Base-by-base conservation (phyloP, 2,329 filamentous ascomycete species). In the Botrytis hyacinthi region DNA sequence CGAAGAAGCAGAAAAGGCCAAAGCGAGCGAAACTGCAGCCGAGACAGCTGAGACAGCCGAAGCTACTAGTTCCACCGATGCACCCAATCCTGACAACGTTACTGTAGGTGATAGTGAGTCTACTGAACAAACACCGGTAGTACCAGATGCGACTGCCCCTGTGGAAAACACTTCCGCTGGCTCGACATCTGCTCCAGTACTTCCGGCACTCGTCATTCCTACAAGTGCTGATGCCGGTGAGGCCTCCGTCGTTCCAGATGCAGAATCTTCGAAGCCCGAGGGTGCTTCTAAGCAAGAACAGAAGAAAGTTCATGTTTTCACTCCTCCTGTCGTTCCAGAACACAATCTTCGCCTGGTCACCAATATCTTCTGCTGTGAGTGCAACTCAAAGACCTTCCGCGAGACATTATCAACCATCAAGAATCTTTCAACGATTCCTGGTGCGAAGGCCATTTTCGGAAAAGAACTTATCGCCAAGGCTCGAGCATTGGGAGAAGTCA, bases 331-430 rank as follows among this genome's bases (percentile, higher is more conserved):
- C 62, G 91, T 99, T 72, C 95, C 96, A 8, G 90, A 95, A 44
- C 89, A 94, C 80, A 98, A 98, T 81, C 88, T 99, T 73, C 93
- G 93, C 74, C 86, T 98, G 73, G 94, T 99, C n/a, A 93, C 98
- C 78, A 96, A 96, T 81, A 97, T 99, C 73, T 93, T 99, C 77
- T 94, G 97, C 61, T 95, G 95, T 76, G 96, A 99, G 82, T 99
- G 96, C 84, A 97, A 94, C 80, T 95, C 93, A 76, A 98, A 97
- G 86, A 98, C 96, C 0, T 99, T 99, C 87, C 93, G 96, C 81
- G 97, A 98, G 82, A 98, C 96, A 0, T 88, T 99, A 71, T 96
- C 95, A 26, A 97, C 97, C n/a, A 97, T 99, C 85, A 98, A 97
- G 84, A 98, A 98, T 80, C 87, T 99, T 61, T 98, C 95, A 8